phyloP scores from a whole-genome alignment of 495 filamentous ascomycete species.

The Parachaetomium inaequale region DNA sequence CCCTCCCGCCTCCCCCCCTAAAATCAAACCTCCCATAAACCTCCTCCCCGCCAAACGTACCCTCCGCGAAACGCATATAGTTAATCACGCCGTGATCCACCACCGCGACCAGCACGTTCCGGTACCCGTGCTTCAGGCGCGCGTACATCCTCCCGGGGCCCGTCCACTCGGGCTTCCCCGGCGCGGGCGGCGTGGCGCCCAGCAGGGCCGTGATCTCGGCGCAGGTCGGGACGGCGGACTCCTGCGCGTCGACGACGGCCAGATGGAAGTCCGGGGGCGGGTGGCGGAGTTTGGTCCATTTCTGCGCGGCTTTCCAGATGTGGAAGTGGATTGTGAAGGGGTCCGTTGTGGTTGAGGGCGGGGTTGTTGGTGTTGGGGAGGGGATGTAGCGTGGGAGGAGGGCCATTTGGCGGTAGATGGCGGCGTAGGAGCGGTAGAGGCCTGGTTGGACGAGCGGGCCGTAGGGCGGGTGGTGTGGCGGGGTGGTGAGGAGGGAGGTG shows the following conservation, averaged over 20 bases:
- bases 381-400: conserved; percentile 70
- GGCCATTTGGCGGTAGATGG: conserved; percentile 71
- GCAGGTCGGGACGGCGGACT: conserved; percentile 65
- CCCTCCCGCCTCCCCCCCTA: conserved; percentile 23
- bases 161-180: conserved; percentile 51
- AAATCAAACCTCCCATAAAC: conserved; percentile 55
- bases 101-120: conserved; percentile 80
- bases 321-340: conserved; percentile 72
- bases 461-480: conserved; percentile 24
- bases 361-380: conserved; percentile 18
- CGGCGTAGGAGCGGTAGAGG: conserved; percentile 72
- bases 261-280: conserved; percentile 77
- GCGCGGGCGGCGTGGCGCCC: conserved; percentile 61
- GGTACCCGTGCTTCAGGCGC: conserved; percentile 77
- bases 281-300: conserved; percentile 71
- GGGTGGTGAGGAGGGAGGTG: conserved; percentile 33
- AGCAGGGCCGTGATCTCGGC: conserved; percentile 67
- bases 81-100: conserved; percentile 88
- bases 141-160: conserved; percentile 51
- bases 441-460: conserved; percentile 74
- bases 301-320: conserved; percentile 65
- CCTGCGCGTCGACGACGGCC: conserved; percentile 71
- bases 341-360: conserved; percentile 17
- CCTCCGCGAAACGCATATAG: conserved; percentile 75
- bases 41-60: conserved; percentile 71